A percentile compares a stretch with the other conserved stretches of the same genome.
Conservation (phyloP, 2,329 filamentous ascomycete genomes). For the Neonectria magnoliae region DNA sequence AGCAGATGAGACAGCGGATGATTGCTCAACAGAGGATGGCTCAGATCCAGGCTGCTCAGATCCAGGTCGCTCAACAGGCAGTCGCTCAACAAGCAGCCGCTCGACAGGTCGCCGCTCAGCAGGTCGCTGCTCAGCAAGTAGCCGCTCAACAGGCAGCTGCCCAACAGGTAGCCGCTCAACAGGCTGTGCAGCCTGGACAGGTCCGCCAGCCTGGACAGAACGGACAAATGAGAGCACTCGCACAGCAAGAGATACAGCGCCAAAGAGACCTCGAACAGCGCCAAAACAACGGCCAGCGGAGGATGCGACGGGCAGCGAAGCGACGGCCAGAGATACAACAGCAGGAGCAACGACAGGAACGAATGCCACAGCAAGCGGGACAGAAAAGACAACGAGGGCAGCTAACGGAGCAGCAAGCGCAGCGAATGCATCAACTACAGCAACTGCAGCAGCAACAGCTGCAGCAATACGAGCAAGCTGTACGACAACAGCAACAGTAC, state of each 20-base stretch:
- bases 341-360: not conserved
- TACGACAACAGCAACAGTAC: not conserved
- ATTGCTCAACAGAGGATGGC: not conserved
- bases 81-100: no score
- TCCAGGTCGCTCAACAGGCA: no score
- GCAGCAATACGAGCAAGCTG: not conserved
- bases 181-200: not conserved
- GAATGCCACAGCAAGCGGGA: not conserved
- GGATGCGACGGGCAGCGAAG: not conserved
- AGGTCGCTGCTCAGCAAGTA: no score
- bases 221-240: no score
- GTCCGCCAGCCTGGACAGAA: no score
- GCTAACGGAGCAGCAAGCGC: not conserved
- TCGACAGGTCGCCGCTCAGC: no score
- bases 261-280: not conserved
- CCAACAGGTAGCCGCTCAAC: no score
- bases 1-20: not conserved
- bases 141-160: no score
- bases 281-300: not conserved
- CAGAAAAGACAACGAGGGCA: not conserved
- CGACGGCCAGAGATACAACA: not conserved
- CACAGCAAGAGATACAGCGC: no score
- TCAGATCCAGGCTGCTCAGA: no score
- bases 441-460: not conserved
- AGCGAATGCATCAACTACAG: not conserved